Percentiles rank a stretch among this genome's conserved stretches.
Evolutionary conservation across 2,329 filamentous ascomycete species (phyloP).

Genomic region (Nigrospora oryzae): DNA sequence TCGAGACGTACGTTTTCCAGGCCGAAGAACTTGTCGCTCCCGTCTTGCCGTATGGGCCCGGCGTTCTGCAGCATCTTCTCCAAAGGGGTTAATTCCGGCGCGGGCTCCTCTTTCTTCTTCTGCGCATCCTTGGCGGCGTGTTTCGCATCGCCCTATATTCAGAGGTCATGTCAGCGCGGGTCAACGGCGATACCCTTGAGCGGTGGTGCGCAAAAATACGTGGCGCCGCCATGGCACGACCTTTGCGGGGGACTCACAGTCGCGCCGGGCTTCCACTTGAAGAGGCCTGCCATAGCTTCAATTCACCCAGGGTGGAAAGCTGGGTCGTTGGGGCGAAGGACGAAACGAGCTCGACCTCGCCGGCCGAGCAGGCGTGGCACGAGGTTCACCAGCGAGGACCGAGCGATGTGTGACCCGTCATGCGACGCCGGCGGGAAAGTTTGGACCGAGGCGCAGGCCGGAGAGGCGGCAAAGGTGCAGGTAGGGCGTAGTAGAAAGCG

Average conservation of each 20-base stretch:
- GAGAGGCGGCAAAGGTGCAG: too few species aligned
- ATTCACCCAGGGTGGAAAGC: too few species aligned
- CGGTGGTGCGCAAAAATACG: neutral
- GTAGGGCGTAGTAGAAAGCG: too few species aligned
- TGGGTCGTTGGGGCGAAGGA: too few species aligned
- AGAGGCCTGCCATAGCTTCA: conserved; percentile 2
- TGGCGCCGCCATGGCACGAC: neutral
- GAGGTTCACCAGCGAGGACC: neutral
- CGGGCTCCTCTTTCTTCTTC: conserved; percentile 48
- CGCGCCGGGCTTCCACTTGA: conserved; percentile 4
- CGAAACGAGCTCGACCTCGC: too few species aligned
- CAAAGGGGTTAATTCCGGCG: conserved; percentile 52
- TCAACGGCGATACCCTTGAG: too few species aligned
- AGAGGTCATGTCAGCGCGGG: neutral
- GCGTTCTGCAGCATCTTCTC: conserved; percentile 74
- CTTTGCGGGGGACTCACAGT: neutral
- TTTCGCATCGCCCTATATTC: conserved; percentile 31
- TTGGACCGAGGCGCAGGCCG: too few species aligned
- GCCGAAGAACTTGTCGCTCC: conserved; percentile 96
- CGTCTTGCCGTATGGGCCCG: conserved; percentile 74
- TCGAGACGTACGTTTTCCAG: conserved; percentile 77
- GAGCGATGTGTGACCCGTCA: too few species aligned
- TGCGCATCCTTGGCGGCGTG: conserved; percentile 35
- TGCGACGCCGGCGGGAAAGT: too few species aligned
- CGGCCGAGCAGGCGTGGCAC: neutral